Evolutionary conservation across 495 filamentous ascomycete genomes (phyloP), one percentile per base, ranked within the genome.

Genomic region (Umbilicaria muhlenbergii): DNA sequence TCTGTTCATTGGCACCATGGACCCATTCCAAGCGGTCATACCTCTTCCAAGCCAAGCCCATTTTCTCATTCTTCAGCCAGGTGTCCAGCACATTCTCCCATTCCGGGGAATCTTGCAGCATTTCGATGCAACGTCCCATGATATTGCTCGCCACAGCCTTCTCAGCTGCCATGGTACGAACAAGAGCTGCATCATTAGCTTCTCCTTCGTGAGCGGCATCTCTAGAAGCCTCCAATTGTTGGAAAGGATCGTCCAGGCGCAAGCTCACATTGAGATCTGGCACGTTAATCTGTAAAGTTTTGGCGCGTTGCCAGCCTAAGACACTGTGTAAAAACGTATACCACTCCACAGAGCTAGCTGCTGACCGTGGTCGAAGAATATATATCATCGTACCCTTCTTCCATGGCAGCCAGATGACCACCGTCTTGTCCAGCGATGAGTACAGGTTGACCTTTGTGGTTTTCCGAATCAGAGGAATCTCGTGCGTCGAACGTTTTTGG

Each of bases 11-110:
- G 5, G 60, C 63, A 14, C 81, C 81, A 57, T 79, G 69, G 6
- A 86, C 60, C 81, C 81, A 86, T 57, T 86, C 81, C 8, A 86
- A 60, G 12, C 81, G 70, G 51, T 86, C 81, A 51, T 84, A 86
- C 32, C 81, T 68, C 52, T 78, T 81, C 81, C 81, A 86, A 13
- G 78, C 81, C 41, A 86, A 64, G 2, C 81, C 81, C 62, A 86
- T 77, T 24, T 70, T 74, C 44, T 79, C 70, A 28, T 71, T 58
- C 35, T 66, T 67, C 14, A 70, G 58, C 81, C 81, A 85, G 28
- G 60, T 45, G 16, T 71, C 63, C 8, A 84, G 46, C 0, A 83
- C 70, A 38, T 81, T 70, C 2, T 60, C 58, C 78, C 79, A 86
- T 50, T 82, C 77, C 0, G 67, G 57, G 12, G 66, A 62, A 12